Evolutionary conservation across 306 rosid genomes (phyloP).

Genomic region (Vachellia collinsii): DNA sequence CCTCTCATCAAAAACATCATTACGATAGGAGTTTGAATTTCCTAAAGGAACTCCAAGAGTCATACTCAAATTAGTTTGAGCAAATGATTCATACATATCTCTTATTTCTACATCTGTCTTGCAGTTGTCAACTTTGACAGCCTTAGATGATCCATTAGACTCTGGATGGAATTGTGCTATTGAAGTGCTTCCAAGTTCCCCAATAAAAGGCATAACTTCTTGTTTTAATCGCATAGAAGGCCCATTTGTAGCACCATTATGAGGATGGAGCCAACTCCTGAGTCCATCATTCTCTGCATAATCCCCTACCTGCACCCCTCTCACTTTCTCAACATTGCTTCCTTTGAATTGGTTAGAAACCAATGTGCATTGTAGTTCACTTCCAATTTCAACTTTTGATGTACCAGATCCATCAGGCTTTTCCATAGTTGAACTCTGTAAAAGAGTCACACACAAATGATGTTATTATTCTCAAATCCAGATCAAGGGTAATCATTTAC

Average conservation of each 20-base stretch:
- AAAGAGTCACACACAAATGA: constrained; percentile 33
- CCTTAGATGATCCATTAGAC: constrained; percentile 62
- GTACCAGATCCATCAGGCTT: constrained; percentile 58
- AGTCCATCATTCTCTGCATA: constrained; percentile 59
- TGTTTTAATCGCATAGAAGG: constrained; percentile 61
- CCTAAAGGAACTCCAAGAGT: constrained; percentile 65
- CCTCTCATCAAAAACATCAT: constrained; percentile 61
- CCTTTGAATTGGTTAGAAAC: constrained; percentile 54
- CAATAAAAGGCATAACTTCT: constrained; percentile 55
- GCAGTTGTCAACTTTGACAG: constrained; percentile 58
- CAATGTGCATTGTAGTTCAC: constrained; percentile 51
- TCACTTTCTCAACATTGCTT: constrained; percentile 40
- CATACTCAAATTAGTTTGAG: constrained; percentile 80
- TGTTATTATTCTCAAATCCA: not conserved
- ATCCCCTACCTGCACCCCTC: constrained; percentile 51
- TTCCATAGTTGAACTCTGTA: constrained; percentile 61
- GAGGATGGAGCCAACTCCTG: constrained; percentile 71
- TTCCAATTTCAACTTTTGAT: constrained; percentile 48
- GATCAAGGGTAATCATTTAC: constrained; percentile 31
- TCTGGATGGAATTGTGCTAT: constrained; percentile 54
- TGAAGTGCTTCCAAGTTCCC: constrained; percentile 57
- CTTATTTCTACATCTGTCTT: constrained; percentile 57
- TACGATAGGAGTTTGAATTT: constrained; percentile 53
- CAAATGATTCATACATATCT: constrained; percentile 68
- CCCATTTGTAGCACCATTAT: constrained; percentile 51